These are phyloP conservation scores for Boletus pseudo-olivaceus DNA, from an alignment of 768 basidiomycete species.

Conservation along the genomic window DNA sequence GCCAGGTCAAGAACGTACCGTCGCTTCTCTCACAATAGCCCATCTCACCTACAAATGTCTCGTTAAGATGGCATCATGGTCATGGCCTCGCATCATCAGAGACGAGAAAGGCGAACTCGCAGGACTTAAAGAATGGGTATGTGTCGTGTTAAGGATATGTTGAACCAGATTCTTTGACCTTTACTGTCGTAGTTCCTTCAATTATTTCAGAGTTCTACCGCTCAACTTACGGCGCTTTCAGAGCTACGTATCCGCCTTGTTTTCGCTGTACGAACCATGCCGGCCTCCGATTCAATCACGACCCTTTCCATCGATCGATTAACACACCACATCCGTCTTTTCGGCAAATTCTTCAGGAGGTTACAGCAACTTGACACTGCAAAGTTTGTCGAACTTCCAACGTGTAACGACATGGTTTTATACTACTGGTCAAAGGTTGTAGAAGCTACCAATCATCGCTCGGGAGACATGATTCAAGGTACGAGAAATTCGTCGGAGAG, in stretches of 20 bases:
- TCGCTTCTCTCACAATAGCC: slow-evolving; percentile 50
- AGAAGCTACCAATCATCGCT: slow-evolving; percentile 53
- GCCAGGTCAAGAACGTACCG: slow-evolving; percentile 37
- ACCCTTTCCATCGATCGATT: slow-evolving; percentile 51
- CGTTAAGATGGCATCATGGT: slow-evolving; percentile 65
- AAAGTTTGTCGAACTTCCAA: slow-evolving; percentile 62
- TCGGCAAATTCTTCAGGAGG: slow-evolving; percentile 80
- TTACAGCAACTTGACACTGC: slow-evolving; percentile 58
- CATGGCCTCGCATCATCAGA: slow-evolving; percentile 55
- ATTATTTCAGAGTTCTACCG: slow-evolving; percentile 57
- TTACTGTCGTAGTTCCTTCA: slow-evolving; percentile 47
- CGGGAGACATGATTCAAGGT: slow-evolving; percentile 58
- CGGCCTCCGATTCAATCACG: slow-evolving; percentile 34
- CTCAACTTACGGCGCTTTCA: slow-evolving; percentile 53
- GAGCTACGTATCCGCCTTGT: slow-evolving; percentile 56
- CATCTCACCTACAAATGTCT: slow-evolving; percentile 77
- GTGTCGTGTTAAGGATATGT: slow-evolving; percentile 13
- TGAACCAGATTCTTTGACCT: background rate
- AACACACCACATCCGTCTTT: slow-evolving; percentile 63
- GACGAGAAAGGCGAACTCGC: slow-evolving; percentile 41
- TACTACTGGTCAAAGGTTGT: slow-evolving; percentile 83
- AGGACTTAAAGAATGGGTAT: slow-evolving; percentile 52
- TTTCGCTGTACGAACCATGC: slow-evolving; percentile 37
- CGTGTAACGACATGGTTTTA: slow-evolving; percentile 63
- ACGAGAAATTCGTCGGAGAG: slow-evolving; percentile 5